Evolutionary conservation across 257 asterid genomes (phyloP).

Genomic region (Nicotiana obtusifolia): DNA sequence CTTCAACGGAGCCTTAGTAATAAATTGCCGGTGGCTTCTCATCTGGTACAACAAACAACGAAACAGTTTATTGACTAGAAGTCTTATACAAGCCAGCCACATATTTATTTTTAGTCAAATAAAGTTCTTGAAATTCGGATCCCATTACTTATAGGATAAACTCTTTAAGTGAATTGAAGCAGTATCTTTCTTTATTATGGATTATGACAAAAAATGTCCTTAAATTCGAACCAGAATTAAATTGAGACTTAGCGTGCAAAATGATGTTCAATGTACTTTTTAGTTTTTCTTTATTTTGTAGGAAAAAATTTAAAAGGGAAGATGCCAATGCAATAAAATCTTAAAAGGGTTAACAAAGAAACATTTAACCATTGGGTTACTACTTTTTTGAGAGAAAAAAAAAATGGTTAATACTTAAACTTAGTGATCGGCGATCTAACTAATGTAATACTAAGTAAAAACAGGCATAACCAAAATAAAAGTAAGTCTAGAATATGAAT

Average conservation of each 20-base stretch:
- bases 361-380: background rate
- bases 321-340: background rate
- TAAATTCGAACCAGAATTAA: background rate
- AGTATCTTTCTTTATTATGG: no score
- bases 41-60: constrained; percentile 17
- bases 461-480: background rate
- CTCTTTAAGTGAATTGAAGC: background rate
- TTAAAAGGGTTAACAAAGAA: background rate
- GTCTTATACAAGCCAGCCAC: constrained; percentile 10
- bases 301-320: background rate
- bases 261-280: background rate
- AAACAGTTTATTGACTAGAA: constrained; percentile 20
- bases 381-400: background rate
- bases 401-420: background rate
- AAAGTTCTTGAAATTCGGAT: background rate
- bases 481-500: background rate
- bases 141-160: background rate
- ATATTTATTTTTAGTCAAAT: background rate
- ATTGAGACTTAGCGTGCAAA: background rate
- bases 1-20: background rate
- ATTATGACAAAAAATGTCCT: no score
- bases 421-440: background rate
- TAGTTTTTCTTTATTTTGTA: no score
- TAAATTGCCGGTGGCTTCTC: background rate
- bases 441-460: background rate